Conservation (phyloP, 768 basidiomycete species). For the Piloderma croceum region DNA sequence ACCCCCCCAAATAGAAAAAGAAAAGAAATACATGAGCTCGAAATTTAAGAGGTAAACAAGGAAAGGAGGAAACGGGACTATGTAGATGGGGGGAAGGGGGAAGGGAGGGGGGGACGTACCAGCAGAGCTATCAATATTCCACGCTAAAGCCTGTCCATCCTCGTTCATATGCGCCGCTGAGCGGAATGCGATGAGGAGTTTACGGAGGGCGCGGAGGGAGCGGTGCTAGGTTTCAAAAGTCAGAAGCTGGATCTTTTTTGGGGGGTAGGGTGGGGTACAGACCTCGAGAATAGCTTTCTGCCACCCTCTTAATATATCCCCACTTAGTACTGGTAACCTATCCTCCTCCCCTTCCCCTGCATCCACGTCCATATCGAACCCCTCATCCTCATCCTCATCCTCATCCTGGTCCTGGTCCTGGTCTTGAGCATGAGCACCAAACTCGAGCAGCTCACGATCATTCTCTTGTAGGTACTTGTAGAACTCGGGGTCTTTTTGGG, state of each 20-base stretch:
- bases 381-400: constrained; percentile 41
- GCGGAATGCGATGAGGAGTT: constrained; percentile 84
- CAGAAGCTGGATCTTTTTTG: background rate
- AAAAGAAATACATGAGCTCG: background rate
- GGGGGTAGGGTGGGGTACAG: constrained; percentile 12
- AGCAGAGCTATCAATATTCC: constrained; percentile 77
- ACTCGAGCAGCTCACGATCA: constrained; percentile 85
- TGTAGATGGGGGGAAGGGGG: too few species aligned
- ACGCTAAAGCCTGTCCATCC: constrained; percentile 71
- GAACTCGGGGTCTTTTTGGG: constrained; percentile 98
- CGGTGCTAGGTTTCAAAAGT: constrained; percentile 51
- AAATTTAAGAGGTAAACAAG: background rate
- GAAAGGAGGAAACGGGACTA: background rate
- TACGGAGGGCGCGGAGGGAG: constrained; percentile 78
- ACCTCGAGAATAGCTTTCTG: constrained; percentile 87
- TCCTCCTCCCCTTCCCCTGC: constrained; percentile 35
- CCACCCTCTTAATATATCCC: constrained; percentile 71
- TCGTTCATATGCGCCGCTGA: constrained; percentile 88
- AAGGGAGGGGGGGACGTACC: constrained; percentile 56
- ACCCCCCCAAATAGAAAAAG: background rate
- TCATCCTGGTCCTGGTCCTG: constrained; percentile 41
- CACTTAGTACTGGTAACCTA: constrained; percentile 54
- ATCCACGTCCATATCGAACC: constrained; percentile 41
- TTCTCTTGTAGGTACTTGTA: constrained; percentile 97
- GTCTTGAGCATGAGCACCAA: constrained; percentile 43